Conservation (phyloP, 495 filamentous ascomycete species). For the Penicillium nucicola region DNA sequence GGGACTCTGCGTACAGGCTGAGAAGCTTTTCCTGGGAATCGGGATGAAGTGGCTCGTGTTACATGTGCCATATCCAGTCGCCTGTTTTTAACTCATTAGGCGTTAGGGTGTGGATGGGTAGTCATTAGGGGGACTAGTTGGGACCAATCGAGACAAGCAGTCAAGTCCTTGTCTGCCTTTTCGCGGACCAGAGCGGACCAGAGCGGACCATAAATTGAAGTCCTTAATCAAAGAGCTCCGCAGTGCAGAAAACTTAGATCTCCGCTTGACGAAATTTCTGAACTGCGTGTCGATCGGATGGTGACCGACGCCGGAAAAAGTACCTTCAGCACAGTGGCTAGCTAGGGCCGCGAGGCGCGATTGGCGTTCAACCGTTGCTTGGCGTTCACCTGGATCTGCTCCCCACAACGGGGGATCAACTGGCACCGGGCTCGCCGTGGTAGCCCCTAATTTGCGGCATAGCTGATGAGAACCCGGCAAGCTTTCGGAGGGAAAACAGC, state of each 20-base stretch:
- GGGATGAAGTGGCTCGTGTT: background rate
- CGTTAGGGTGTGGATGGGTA: background rate
- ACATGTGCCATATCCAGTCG: background rate
- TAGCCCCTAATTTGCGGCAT: background rate
- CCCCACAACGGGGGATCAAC: constrained; percentile 16
- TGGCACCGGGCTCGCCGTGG: constrained; percentile 5
- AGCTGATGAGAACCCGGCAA: background rate
- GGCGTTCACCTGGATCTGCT: constrained; percentile 8
- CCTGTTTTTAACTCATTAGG: background rate
- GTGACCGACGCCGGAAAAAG: constrained; percentile 9
- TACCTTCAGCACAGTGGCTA: background rate
- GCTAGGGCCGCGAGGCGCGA: background rate
- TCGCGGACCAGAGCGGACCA: background rate
- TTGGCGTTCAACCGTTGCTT: background rate
- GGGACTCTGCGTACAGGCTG: background rate
- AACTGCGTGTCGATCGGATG: constrained; percentile 5
- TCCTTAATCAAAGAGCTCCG: background rate
- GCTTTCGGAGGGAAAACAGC: background rate
- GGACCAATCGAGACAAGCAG: background rate
- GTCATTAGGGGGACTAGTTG: too few species aligned
- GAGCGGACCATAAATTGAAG: background rate
- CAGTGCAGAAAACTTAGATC: constrained; percentile 7
- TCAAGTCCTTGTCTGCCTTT: constrained; percentile 1
- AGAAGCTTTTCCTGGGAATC: background rate
- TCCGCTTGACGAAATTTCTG: constrained; percentile 11